Evolutionary conservation across 108 stramenopile species (phyloP).

Genomic region (Parietichytrium sp.): DNA sequence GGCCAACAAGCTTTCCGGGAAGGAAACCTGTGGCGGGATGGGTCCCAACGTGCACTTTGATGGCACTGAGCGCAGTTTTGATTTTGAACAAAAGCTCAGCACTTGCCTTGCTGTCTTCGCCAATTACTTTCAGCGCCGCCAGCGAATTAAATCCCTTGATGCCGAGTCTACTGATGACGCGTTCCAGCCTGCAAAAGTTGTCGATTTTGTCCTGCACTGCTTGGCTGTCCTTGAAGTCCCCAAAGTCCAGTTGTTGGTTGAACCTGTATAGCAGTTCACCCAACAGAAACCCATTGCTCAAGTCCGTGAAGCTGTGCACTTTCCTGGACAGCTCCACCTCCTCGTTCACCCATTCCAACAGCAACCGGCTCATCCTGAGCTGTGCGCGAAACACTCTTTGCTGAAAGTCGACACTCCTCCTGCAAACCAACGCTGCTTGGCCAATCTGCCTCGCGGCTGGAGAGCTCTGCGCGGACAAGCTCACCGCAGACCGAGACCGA

Average conservation of each 20-base stretch:
- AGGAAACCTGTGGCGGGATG: constrained; percentile 8
- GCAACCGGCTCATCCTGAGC: constrained; percentile 23
- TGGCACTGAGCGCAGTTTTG: neutral
- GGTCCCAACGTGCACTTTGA: neutral
- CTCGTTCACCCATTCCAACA: constrained; percentile 43
- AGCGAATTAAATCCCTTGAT: neutral
- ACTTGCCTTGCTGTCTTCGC: neutral
- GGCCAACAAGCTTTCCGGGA: neutral
- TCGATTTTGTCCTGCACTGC: neutral
- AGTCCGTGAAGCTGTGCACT: constrained; percentile 5
- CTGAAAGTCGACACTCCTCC: too few species aligned
- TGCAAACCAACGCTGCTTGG: too few species aligned
- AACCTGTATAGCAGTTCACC: constrained; percentile 41
- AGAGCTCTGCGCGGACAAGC: too few species aligned
- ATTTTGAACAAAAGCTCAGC: constrained; percentile 11
- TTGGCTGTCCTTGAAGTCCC: neutral
- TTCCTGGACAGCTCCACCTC: constrained; percentile 38
- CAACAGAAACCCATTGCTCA: constrained; percentile 32
- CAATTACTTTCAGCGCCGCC: constrained; percentile 9
- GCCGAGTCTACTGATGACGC: neutral
- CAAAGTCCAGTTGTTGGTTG: constrained; percentile 43
- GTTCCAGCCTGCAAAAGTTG: constrained; percentile 39
- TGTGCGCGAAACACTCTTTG: too few species aligned
- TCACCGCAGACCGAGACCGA: too few species aligned
- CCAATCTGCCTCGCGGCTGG: too few species aligned